Percentiles rank a stretch among this genome's conserved stretches.
phyloP scores from a whole-genome alignment of 768 basidiomycete species.

The Pisolithus marmoratus region DNA sequence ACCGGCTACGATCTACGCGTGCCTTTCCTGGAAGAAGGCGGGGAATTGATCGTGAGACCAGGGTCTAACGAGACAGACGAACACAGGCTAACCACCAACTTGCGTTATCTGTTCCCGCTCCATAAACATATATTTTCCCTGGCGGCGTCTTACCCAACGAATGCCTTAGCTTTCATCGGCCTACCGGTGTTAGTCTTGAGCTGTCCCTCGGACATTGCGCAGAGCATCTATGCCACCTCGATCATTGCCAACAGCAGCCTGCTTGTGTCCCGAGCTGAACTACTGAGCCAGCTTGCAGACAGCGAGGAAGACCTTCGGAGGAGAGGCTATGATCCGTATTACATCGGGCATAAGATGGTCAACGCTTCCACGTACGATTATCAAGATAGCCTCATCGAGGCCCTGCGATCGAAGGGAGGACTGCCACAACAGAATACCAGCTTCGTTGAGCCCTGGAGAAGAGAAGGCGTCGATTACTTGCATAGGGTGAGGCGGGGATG shows the following conservation, averaged over 20 bases:
- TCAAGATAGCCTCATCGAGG: slow-evolving; percentile 28
- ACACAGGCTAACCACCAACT: slow-evolving; percentile 39
- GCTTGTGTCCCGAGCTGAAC: slow-evolving; percentile 34
- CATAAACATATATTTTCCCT: slow-evolving; percentile 50
- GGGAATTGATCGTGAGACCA: slow-evolving; percentile 14
- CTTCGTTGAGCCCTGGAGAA: slow-evolving; percentile 48
- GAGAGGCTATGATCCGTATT: slow-evolving; percentile 44
- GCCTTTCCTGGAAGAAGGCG: slow-evolving; percentile 40
- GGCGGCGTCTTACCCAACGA: slow-evolving; percentile 40
- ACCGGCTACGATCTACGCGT: slow-evolving; percentile 52
- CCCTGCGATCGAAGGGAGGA: slow-evolving; percentile 17
- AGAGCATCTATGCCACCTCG: slow-evolving; percentile 43
- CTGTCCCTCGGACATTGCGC: slow-evolving; percentile 45
- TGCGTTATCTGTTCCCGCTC: slow-evolving; percentile 50
- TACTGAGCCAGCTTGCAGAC: slow-evolving; percentile 36
- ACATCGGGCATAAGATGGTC: slow-evolving; percentile 42
- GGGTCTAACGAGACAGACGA: slow-evolving; percentile 9
- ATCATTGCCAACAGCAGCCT: slow-evolving; percentile 37
- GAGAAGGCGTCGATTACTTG: slow-evolving; percentile 26
- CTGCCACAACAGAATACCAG: slow-evolving; percentile 38
- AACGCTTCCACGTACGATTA: slow-evolving; percentile 32
- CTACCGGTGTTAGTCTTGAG: slow-evolving; percentile 44
- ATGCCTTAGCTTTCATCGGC: slow-evolving; percentile 51
- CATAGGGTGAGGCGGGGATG: slow-evolving; percentile 28
- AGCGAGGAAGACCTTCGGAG: slow-evolving; percentile 37